Percentiles rank a stretch among this genome's conserved stretches.
Evolutionary conservation across 23 red algal species (phyloP).

Genomic region (Agarophyton chilense): DNA sequence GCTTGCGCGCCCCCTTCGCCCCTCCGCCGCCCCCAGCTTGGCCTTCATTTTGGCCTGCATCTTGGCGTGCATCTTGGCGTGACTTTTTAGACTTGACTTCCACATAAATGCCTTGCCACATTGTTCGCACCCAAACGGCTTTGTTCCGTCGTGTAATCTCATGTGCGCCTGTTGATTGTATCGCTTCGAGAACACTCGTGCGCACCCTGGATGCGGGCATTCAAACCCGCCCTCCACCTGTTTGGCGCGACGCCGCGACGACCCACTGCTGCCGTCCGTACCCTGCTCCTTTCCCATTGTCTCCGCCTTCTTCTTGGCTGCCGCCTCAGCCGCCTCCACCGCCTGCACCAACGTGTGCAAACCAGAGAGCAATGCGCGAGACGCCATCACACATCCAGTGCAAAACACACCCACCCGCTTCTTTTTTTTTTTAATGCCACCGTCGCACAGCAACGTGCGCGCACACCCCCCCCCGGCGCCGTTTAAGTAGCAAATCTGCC

Average conservation of each 20-base stretch:
- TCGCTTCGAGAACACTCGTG: constrained; percentile 69
- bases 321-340: constrained; percentile 42
- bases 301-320: neutral
- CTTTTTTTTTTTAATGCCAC: too few relatives aligned
- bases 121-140: constrained; percentile 59
- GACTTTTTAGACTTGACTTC: constrained; percentile 68
- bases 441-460: too few relatives aligned
- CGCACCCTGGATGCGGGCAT: constrained; percentile 76
- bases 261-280: neutral
- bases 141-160: constrained; percentile 76
- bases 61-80: constrained; percentile 67
- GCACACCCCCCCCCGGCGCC: too few relatives aligned
- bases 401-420: too few relatives aligned
- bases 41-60: neutral
- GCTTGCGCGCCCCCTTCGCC: neutral
- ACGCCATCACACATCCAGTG: neutral
- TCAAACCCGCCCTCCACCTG: constrained; percentile 38
- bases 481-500: too few relatives aligned
- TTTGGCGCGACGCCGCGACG: neutral
- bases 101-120: constrained; percentile 70
- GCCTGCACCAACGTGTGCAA: constrained; percentile 33
- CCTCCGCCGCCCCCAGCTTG: neutral
- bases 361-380: constrained; percentile 1
- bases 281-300: neutral
- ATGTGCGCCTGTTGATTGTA: constrained; percentile 87